These are phyloP conservation scores for Saturnispora saitoi DNA, from an alignment of 805 yeast genomes.

Conservation along the genomic window DNA sequence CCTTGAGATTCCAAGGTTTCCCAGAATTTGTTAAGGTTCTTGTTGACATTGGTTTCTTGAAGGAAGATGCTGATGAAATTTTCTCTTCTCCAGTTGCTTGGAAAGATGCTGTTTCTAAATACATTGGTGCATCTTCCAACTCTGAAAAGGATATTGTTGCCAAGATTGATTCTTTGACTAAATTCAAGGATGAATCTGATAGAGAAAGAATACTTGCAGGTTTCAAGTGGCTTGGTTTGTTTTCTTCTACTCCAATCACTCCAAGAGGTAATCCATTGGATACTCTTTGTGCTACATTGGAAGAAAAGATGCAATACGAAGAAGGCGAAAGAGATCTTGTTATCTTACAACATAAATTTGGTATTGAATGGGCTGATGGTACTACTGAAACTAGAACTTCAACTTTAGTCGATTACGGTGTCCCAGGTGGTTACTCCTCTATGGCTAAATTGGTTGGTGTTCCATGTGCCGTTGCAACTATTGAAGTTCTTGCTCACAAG, in stretches of 20 bases:
- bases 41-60: constrained; percentile 88
- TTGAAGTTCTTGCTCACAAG: constrained; percentile 57
- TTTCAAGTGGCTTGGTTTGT: constrained; percentile 88
- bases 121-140: constrained; percentile 65
- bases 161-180: constrained; percentile 68
- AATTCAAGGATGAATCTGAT: constrained; percentile 73
- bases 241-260: constrained; percentile 63
- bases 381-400: constrained; percentile 86
- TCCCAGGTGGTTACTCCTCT: constrained; percentile 86
- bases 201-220: constrained; percentile 84
- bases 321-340: constrained; percentile 94
- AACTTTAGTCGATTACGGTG: constrained; percentile 91
- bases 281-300: constrained; percentile 93
- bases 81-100: constrained; percentile 58
- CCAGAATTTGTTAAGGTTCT: constrained; percentile 94
- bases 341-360: constrained; percentile 94
- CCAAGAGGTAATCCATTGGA: constrained; percentile 95
- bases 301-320: constrained; percentile 92
- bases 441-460: constrained; percentile 99
- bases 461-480: constrained; percentile 94
- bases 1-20: constrained; percentile 97
- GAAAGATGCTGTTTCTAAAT: constrained; percentile 77
- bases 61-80: constrained; percentile 58
- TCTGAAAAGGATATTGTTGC: constrained; percentile 66
- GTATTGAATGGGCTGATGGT: constrained; percentile 95